Conservation (phyloP, 495 filamentous ascomycete species). For the Hypoxylon lenormandii region DNA sequence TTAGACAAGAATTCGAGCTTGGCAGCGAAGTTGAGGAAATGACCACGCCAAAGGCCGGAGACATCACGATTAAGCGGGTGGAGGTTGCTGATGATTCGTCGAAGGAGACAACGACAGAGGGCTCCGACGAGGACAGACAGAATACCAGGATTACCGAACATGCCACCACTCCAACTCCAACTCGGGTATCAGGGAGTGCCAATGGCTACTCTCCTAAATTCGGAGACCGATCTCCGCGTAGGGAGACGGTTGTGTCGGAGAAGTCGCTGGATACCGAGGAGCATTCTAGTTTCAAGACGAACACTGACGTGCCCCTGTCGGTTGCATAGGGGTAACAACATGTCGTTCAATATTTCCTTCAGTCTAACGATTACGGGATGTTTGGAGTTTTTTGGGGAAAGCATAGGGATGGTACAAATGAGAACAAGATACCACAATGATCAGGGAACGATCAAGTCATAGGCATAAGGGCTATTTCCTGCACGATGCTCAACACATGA, state of each 20-base stretch:
- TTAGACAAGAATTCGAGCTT: constrained; percentile 48
- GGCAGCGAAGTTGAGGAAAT: constrained; percentile 38
- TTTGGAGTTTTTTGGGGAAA: constrained; percentile 46
- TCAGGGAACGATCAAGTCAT: constrained; percentile 35
- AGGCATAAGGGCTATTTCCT: constrained; percentile 30
- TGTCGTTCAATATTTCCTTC: constrained; percentile 35
- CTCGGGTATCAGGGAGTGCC: constrained; percentile 16
- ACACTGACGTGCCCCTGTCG: constrained; percentile 32
- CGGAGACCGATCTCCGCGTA: constrained; percentile 20
- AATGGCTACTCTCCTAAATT: constrained; percentile 3
- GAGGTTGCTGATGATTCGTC: constrained; percentile 12
- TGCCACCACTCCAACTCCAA: constrained; percentile 16
- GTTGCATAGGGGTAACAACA: constrained; percentile 25
- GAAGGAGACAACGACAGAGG: background rate
- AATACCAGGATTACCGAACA: constrained; percentile 6
- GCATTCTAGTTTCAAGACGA: constrained; percentile 22
- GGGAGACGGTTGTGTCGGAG: constrained; percentile 17
- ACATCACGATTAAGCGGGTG: constrained; percentile 8
- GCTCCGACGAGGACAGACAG: background rate
- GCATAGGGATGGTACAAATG: constrained; percentile 34
- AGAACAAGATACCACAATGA: constrained; percentile 45
- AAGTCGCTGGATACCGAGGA: constrained; percentile 15
- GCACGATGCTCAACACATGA: constrained; percentile 33
- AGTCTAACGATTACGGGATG: constrained; percentile 31
- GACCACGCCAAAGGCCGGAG: constrained; percentile 33